Evolutionary conservation across 164 flowering plant genomes (phyloP), one percentile per base, ranked within the genome.

Genomic region (Dillenia turbinata): DNA sequence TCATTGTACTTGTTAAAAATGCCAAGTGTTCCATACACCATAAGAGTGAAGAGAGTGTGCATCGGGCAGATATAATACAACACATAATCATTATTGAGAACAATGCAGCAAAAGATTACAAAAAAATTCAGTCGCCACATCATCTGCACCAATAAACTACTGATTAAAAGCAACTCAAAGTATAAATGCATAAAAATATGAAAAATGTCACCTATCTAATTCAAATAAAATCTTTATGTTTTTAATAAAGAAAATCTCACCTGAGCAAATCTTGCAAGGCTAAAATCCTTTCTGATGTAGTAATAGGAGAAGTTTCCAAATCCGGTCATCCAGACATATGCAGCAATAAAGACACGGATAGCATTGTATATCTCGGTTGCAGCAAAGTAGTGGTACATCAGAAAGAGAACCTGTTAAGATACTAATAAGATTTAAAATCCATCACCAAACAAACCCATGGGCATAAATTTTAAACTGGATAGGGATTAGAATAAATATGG

Each of bases 251-350:
- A 33, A 12, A n/a, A 52, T 43, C 44, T 60, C 26, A 93, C 97
- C 98, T 93, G 98, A 69, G 91, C 81, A 78, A 91, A 93, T 47
- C 97, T 91, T 65, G 87, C 87, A 55, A 89, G 65, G 69, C 97
- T 85, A 67, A 91, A 91, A 80, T 94, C 99, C 69, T 94, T 91
- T 52, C 93, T 78, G 59, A 94, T 83, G 71, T 91, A 94, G 72
- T 94, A 94, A 68, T 94, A 94, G 26, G 97, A 94, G 69, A 94
- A 94, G 81, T 94, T 94, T 24, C 99, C 97, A 77, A 91, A 94
- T 63, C 99, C 99, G 67, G 97, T 94, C 99, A 94, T 89, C 99
- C 97, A 94, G 53, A 94, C 99, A 79, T 91, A 94, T 62, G 97
- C 97, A 60, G 99, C 97, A 78, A 94, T 94, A 66, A 94, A 94